Conservation (phyloP, 805 yeast genomes). For the Debaryomyces tyrocola region DNA sequence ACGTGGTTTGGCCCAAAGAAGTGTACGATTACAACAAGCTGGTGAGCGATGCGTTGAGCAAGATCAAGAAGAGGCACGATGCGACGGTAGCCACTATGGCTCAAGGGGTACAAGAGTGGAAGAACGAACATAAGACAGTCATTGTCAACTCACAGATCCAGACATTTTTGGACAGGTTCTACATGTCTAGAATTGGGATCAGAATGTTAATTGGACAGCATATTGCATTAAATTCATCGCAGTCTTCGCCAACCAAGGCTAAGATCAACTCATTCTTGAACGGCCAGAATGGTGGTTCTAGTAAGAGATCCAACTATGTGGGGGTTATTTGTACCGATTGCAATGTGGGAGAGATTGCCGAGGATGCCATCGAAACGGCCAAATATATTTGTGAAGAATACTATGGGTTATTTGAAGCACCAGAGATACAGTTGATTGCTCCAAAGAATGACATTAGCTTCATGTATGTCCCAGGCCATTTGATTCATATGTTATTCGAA, state of each 20-base stretch:
- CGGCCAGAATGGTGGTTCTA: slow-evolving; percentile 21
- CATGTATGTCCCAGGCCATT: slow-evolving; percentile 92
- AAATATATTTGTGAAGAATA: slow-evolving; percentile 88
- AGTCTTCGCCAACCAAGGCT: slow-evolving; percentile 43
- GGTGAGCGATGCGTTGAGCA: slow-evolving; percentile 65
- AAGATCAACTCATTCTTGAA: slow-evolving; percentile 35
- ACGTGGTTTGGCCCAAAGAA: slow-evolving; percentile 69
- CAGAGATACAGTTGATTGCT: slow-evolving; percentile 76
- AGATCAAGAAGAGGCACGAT: slow-evolving; percentile 82
- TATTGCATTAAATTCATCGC: slow-evolving; percentile 74
- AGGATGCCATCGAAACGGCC: slow-evolving; percentile 88
- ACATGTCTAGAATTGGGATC: slow-evolving; percentile 89
- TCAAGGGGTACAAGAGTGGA: slow-evolving; percentile 91
- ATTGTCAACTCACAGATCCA: slow-evolving; percentile 73
- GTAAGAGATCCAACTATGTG: slow-evolving; percentile 59
- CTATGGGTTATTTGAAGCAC: slow-evolving; percentile 84
- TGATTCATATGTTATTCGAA: slow-evolving; percentile 88
- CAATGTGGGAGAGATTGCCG: slow-evolving; percentile 78
- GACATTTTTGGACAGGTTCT: slow-evolving; percentile 78
- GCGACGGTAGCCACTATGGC: slow-evolving; percentile 93
- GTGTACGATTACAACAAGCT: slow-evolving; percentile 67
- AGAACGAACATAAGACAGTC: slow-evolving; percentile 47
- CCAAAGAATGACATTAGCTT: slow-evolving; percentile 69
- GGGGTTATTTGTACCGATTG: slow-evolving; percentile 88
- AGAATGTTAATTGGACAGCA: slow-evolving; percentile 95